Percentiles rank a stretch among this genome's conserved stretches.
phyloP scores from a whole-genome alignment of 306 rosid species.

The Crataegus laevigata region DNA sequence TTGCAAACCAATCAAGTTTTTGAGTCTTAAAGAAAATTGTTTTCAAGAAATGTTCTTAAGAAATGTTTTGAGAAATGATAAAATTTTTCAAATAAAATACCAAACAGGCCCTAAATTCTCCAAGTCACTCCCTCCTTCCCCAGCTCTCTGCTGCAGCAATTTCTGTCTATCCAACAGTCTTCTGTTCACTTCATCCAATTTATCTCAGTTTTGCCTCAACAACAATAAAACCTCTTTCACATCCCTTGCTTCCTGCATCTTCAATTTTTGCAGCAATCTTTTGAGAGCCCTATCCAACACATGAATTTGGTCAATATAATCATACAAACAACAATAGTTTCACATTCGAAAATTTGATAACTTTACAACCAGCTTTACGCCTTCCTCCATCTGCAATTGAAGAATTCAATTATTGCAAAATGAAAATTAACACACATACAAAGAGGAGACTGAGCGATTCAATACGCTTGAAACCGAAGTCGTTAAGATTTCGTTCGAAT shows the following conservation, averaged over 20 bases:
- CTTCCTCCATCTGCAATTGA: not conserved
- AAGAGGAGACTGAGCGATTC: too few relatives aligned
- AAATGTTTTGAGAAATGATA: too few relatives aligned
- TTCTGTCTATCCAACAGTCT: not conserved
- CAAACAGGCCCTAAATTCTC: not conserved
- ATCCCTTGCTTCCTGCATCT: not conserved
- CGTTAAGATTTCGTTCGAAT: too few relatives aligned
- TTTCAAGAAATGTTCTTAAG: too few relatives aligned
- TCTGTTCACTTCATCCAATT: not conserved
- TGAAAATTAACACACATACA: too few relatives aligned
- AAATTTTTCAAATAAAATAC: too few relatives aligned
- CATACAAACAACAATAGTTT: not conserved
- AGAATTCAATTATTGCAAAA: too few relatives aligned
- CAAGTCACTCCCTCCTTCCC: not conserved
- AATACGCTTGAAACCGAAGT: too few relatives aligned
- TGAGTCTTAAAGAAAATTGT: too few relatives aligned
- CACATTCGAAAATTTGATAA: not conserved
- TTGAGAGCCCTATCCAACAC: not conserved
- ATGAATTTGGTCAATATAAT: not conserved
- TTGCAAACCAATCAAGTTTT: too few relatives aligned
- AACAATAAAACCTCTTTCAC: not conserved
- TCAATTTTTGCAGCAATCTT: not conserved
- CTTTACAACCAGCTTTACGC: not conserved
- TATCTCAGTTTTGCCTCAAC: not conserved
- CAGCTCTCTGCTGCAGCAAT: not conserved